Conservation (phyloP, 768 basidiomycete genomes). For the Leccinum disarticulatum region DNA sequence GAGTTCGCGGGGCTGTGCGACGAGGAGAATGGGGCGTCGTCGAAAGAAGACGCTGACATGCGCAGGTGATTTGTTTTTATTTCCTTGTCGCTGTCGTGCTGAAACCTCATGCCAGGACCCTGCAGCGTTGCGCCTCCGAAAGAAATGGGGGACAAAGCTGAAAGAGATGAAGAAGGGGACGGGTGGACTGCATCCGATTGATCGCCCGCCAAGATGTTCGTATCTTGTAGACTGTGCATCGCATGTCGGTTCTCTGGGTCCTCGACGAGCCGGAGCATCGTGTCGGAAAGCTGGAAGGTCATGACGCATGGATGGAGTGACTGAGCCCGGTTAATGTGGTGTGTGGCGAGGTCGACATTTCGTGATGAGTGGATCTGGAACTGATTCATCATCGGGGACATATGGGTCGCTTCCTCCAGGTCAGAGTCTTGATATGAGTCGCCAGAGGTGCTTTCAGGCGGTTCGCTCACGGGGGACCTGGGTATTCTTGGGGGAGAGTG, state of each 20-base stretch:
- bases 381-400: conserved; percentile 34
- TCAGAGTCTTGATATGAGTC: conserved; percentile 32
- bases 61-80: conserved; percentile 13
- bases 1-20: conserved; percentile 8
- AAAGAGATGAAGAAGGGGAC: conserved; percentile 5
- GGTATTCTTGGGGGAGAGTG: conserved; percentile 11
- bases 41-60: conserved; percentile 10
- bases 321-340: conserved; percentile 11
- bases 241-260: conserved; percentile 28
- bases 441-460: conserved; percentile 31
- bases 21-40: conserved; percentile 9
- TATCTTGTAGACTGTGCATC: conserved; percentile 17
- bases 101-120: conserved; percentile 27
- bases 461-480: conserved; percentile 31
- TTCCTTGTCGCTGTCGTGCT: conserved; percentile 12
- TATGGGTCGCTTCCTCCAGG: conserved; percentile 23
- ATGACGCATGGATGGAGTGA: conserved; percentile 27
- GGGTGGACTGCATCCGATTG: conserved; percentile 12
- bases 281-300: conserved; percentile 32
- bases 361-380: conserved; percentile 29
- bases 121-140: conserved; percentile 11
- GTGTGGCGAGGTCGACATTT: conserved; percentile 4
- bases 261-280: conserved; percentile 24
- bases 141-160: conserved; percentile 5
- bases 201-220: conserved; percentile 18